These are phyloP conservation scores for Metschnikowia cubensis DNA, from an alignment of 805 yeast species.

Conservation along the genomic window DNA sequence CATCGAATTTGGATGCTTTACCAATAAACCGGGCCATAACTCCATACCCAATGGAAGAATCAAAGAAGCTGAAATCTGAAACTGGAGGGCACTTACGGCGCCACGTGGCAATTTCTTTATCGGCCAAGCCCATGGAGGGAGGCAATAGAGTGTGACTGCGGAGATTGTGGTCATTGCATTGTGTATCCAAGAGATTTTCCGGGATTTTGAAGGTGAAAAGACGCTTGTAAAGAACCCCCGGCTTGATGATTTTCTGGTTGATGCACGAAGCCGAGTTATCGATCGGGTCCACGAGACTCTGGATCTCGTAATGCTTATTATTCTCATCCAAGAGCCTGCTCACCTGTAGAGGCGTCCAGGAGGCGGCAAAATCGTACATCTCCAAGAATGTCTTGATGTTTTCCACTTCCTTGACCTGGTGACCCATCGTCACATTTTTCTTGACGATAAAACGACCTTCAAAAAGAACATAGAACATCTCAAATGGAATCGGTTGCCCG, in stretches of 20 bases:
- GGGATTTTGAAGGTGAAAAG: slow-evolving; percentile 43
- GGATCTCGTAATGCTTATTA: background rate
- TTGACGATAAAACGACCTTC: slow-evolving; percentile 45
- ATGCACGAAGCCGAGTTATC: slow-evolving; percentile 25
- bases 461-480: slow-evolving; percentile 56
- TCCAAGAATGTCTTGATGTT: slow-evolving; percentile 30
- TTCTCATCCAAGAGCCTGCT: slow-evolving; percentile 29
- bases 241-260: slow-evolving; percentile 15
- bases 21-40: slow-evolving; percentile 41
- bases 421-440: background rate
- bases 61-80: slow-evolving; percentile 30
- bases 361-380: slow-evolving; percentile 46
- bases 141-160: slow-evolving; percentile 32
- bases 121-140: slow-evolving; percentile 32
- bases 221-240: slow-evolving; percentile 29
- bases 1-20: slow-evolving; percentile 34
- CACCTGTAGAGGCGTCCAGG: slow-evolving; percentile 41
- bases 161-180: slow-evolving; percentile 31
- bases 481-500: slow-evolving; percentile 46
- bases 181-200: slow-evolving; percentile 31
- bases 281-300: slow-evolving; percentile 21
- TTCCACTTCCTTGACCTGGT: slow-evolving; percentile 15
- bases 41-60: slow-evolving; percentile 32
- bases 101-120: slow-evolving; percentile 11
- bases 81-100: slow-evolving; percentile 4